Evolutionary conservation across 2,329 filamentous ascomycete genomes (phyloP).

Genomic region (Zasmidium citrigriseum): DNA sequence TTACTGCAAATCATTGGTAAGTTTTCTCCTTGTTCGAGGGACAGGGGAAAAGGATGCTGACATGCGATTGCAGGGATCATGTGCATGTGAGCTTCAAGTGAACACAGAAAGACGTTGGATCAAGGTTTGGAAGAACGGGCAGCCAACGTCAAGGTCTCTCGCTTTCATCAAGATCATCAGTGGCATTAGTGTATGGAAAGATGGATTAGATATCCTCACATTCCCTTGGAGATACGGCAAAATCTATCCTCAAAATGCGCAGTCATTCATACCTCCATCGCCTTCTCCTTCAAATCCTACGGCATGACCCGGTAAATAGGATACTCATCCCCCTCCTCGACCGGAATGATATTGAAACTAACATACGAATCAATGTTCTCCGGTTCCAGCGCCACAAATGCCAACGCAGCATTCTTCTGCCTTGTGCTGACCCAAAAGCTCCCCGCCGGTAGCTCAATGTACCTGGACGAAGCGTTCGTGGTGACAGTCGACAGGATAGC

Average conservation of each 20-base stretch:
- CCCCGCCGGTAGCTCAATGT: conserved; percentile 34
- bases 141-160: no score
- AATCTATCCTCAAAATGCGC: background rate
- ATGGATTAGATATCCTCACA: no score
- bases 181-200: no score
- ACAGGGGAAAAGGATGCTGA: no score
- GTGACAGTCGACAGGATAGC: conserved; percentile 36
- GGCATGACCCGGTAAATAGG: conserved; percentile 30
- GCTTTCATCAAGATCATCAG: no score
- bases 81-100: background rate
- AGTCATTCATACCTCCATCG: background rate
- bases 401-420: conserved; percentile 41
- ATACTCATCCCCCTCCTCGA: conserved; percentile 39
- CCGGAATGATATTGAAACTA: conserved; percentile 38
- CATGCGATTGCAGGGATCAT: background rate
- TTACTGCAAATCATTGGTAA: background rate
- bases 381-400: conserved; percentile 41
- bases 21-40: background rate
- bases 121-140: no score
- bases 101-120: background rate
- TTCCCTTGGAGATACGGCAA: background rate
- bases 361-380: conserved; percentile 41
- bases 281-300: background rate
- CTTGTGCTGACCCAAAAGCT: conserved; percentile 37
- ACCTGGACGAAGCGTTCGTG: conserved; percentile 27